These are phyloP conservation scores for Penicillium sp. DNA, from an alignment of 2,329 filamentous ascomycete species.

Conservation along the genomic window DNA sequence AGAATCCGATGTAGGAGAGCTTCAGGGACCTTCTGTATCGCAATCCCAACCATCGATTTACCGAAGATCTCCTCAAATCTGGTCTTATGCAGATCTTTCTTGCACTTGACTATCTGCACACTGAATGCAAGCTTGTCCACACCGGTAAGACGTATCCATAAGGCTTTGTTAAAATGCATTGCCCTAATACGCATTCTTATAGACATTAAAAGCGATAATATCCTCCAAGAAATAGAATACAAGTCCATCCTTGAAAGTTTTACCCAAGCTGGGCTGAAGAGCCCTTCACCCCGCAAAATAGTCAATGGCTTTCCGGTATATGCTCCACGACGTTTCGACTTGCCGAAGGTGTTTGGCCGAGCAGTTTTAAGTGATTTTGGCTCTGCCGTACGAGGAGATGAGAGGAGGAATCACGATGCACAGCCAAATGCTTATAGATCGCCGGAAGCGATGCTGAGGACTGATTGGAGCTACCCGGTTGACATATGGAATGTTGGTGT, in stretches of 20 bases:
- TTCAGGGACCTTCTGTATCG: constrained; percentile 40
- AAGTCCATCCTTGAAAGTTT: not conserved
- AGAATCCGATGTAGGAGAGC: constrained; percentile 41
- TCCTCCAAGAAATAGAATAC: not conserved
- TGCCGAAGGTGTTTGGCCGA: constrained; percentile 31
- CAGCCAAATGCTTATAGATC: not conserved
- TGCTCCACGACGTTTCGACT: constrained; percentile 33
- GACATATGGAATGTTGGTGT: too few relatives aligned
- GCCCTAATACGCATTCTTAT: not conserved
- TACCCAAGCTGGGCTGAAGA: not conserved
- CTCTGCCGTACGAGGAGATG: not conserved
- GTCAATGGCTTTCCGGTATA: constrained; percentile 36
- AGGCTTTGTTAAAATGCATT: not conserved
- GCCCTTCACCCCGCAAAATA: constrained; percentile 24
- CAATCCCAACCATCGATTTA: constrained; percentile 39
- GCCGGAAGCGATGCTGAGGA: too few relatives aligned
- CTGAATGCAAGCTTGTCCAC: constrained; percentile 41
- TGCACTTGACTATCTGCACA: constrained; percentile 38
- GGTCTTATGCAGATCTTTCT: constrained; percentile 40
- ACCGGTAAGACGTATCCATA: not conserved
- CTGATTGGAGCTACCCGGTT: too few relatives aligned
- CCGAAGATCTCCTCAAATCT: constrained; percentile 38
- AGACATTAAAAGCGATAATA: constrained; percentile 9
- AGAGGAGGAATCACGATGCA: not conserved
- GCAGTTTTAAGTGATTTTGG: not conserved